These are phyloP conservation scores for Populus ilicifolia DNA, from an alignment of 345 rosid species.

Conservation along the genomic window DNA sequence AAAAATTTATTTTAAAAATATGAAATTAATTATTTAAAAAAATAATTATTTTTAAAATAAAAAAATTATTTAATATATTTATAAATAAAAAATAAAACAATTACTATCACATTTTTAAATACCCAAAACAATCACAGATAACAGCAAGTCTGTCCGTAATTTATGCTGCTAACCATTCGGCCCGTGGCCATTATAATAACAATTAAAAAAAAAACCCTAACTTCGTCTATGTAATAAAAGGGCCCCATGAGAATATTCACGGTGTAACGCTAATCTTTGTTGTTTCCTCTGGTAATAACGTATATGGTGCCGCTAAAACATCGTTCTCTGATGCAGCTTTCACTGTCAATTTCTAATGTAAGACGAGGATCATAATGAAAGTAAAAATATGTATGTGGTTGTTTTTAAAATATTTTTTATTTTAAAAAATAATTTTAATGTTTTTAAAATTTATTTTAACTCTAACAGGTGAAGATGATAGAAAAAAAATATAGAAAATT, in stretches of 20 bases:
- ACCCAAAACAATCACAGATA: not conserved
- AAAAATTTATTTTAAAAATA: too few species aligned
- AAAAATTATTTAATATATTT: too few species aligned
- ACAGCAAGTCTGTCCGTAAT: not conserved
- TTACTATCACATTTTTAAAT: too few species aligned
- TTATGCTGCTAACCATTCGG: not conserved
- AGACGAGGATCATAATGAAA: not conserved
- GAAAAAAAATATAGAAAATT: too few species aligned
- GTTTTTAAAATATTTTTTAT: too few species aligned
- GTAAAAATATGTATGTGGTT: not conserved
- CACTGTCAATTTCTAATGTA: not conserved
- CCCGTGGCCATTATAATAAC: not conserved
- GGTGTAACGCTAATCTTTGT: not conserved
- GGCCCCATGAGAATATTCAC: not conserved
- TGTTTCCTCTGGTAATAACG: too few species aligned
- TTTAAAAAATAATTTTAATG: too few species aligned
- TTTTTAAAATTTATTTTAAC: too few species aligned
- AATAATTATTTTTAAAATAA: too few species aligned
- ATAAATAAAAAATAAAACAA: too few species aligned
- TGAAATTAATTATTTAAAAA: too few species aligned
- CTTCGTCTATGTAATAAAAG: not conserved
- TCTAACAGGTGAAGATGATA: too few species aligned
- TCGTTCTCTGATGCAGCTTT: not conserved
- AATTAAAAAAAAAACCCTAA: not conserved
- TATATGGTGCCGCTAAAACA: not conserved